Conservation (phyloP, 345 rosid species). For the Sapria himalayana region DNA sequence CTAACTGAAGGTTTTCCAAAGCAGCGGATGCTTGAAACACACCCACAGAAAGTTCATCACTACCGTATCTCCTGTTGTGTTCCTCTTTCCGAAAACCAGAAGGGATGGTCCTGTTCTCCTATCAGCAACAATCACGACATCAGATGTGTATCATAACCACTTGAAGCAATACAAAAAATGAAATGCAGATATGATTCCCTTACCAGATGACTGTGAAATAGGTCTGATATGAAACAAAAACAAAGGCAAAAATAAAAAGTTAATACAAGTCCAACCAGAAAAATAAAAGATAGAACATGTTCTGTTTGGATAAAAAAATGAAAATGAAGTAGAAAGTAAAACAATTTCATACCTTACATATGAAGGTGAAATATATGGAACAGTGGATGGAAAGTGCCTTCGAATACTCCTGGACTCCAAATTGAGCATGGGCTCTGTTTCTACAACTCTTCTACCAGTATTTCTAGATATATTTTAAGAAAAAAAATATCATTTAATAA, state of each 20-base stretch:
- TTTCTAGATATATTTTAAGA: too few species aligned
- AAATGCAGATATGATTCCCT: conserved; percentile 13
- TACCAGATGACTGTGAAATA: conserved; percentile 51
- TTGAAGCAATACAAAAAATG: background rate
- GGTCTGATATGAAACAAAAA: too few species aligned
- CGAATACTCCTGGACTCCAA: conserved; percentile 41
- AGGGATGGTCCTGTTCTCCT: conserved; percentile 67
- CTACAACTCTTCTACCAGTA: conserved; percentile 45
- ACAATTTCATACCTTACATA: conserved; percentile 47
- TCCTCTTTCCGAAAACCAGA: conserved; percentile 69
- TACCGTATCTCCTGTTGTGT: conserved; percentile 59
- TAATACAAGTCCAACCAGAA: conserved; percentile 2
- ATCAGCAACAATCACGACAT: too few species aligned
- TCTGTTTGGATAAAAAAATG: background rate
- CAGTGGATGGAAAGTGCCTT: conserved; percentile 52
- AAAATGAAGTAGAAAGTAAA: background rate
- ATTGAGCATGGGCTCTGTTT: conserved; percentile 31
- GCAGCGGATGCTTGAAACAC: conserved; percentile 64
- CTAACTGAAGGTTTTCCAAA: conserved; percentile 79
- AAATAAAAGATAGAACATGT: background rate
- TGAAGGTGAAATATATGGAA: conserved; percentile 82
- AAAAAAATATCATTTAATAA: too few species aligned
- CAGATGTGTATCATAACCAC: too few species aligned
- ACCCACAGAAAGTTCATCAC: conserved; percentile 47
- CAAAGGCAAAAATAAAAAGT: too few species aligned